Conservation (phyloP, 2,329 filamentous ascomycete genomes). For the Pseudohalonectria lignicola region DNA sequence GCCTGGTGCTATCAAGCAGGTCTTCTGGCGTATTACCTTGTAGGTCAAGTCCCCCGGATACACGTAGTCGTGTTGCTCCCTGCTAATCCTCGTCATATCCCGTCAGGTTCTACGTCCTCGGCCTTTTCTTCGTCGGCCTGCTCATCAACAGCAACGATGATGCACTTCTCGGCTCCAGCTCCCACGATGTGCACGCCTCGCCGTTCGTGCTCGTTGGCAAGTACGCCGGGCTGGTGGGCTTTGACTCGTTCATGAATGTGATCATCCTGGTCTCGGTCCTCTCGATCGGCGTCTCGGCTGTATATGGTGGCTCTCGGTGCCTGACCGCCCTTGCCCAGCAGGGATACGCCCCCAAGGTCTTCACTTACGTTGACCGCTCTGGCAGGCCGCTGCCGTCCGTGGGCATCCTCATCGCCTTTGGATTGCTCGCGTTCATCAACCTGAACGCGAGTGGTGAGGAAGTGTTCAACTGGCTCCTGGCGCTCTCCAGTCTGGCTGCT, state of each 20-base stretch:
- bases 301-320: constrained; percentile 49
- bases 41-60: constrained; percentile 11
- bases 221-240: constrained; percentile 38
- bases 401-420: constrained; percentile 32
- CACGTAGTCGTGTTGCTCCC: background rate
- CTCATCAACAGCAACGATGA: constrained; percentile 33
- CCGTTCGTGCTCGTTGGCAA: constrained; percentile 49
- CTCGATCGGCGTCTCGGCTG: constrained; percentile 46
- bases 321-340: constrained; percentile 48
- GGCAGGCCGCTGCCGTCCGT: constrained; percentile 45
- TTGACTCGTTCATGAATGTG: constrained; percentile 47
- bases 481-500: constrained; percentile 52
- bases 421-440: constrained; percentile 37
- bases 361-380: constrained; percentile 45
- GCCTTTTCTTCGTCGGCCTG: constrained; percentile 39
- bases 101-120: constrained; percentile 38
- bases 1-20: constrained; percentile 76
- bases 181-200: constrained; percentile 34
- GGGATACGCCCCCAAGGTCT: constrained; percentile 44
- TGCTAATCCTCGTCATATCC: background rate
- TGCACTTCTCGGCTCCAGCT: constrained; percentile 33
- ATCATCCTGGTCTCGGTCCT: constrained; percentile 48
- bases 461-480: constrained; percentile 56
- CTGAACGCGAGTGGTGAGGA: constrained; percentile 29
- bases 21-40: constrained; percentile 45